These are phyloP conservation scores for Tolypocladium amazonense DNA, from an alignment of 2,329 filamentous ascomycete genomes.

Conservation along the genomic window DNA sequence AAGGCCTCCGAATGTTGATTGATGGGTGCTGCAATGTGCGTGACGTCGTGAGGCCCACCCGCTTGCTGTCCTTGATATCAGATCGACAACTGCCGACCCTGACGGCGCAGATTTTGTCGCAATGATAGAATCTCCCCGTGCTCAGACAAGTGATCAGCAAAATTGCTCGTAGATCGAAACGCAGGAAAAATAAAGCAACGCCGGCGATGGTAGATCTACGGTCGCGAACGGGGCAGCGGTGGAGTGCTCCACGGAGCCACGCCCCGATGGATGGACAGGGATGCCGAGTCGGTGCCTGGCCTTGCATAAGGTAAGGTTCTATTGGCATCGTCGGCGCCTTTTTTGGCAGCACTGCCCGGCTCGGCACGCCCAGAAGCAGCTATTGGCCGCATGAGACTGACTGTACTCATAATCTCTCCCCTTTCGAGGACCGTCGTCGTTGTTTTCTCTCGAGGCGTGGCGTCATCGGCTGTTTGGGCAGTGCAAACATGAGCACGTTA, in stretches of 20 bases:
- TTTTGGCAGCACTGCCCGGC: not conserved
- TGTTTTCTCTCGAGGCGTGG: not conserved
- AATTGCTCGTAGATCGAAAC: not conserved
- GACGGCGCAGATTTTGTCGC: not conserved
- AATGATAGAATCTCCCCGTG: no score
- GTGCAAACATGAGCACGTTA: not conserved
- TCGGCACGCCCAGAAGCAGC: not conserved
- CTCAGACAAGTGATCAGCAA: not conserved
- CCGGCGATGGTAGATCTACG: not conserved
- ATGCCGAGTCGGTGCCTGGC: not conserved
- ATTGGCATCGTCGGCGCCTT: not conserved
- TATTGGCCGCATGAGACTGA: not conserved
- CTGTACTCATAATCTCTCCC: no score
- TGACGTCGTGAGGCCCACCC: not conserved
- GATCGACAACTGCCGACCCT: not conserved
- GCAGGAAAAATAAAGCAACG: not conserved
- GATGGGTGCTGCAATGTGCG: not conserved
- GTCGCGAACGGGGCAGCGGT: not conserved
- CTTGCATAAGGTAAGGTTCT: no score
- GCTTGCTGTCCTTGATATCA: not conserved
- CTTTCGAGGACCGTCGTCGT: not conserved
- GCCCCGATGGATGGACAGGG: not conserved
- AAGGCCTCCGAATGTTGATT: not conserved
- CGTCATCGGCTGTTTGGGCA: not conserved
- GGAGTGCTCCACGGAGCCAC: not conserved